phyloP scores from a whole-genome alignment of 305 asterid genomes.

The Fraxinus albicans region DNA sequence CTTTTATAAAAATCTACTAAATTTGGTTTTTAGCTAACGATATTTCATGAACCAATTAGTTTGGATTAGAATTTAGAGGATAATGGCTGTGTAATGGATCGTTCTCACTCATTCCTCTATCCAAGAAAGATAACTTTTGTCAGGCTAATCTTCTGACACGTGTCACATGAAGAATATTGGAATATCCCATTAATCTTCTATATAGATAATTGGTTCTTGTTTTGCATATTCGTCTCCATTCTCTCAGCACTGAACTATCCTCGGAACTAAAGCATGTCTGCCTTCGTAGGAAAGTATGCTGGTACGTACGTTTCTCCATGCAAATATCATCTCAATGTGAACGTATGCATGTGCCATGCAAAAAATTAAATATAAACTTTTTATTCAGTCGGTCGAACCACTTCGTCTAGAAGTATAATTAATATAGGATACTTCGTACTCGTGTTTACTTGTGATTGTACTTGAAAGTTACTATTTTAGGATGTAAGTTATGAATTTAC shows the following conservation, averaged over 20 bases:
- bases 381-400: neutral
- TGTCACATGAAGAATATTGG: conserved; percentile 25
- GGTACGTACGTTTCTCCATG: conserved; percentile 37
- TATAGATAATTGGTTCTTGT: conserved; percentile 30
- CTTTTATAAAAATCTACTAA: neutral
- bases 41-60: neutral
- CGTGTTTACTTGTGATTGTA: neutral
- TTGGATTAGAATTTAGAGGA: neutral
- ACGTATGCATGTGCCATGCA: neutral
- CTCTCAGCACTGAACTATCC: conserved; percentile 5
- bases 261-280: conserved; percentile 54
- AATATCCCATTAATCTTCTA: conserved; percentile 36
- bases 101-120: conserved; percentile 58
- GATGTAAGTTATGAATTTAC: too few relatives aligned
- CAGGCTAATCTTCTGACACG: conserved; percentile 63
- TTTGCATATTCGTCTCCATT: conserved; percentile 21
- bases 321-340: neutral
- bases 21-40: neutral
- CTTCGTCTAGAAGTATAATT: too few relatives aligned
- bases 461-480: neutral
- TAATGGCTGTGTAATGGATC: conserved; percentile 24
- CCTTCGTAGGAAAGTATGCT: conserved; percentile 77
- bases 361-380: neutral
- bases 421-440: neutral
- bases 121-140: conserved; percentile 55